Evolutionary conservation across 371 early-diverging fungal genomes (phyloP), one percentile per base, ranked within the genome.

Genomic region (Thermomucor indicae-seudaticae): DNA sequence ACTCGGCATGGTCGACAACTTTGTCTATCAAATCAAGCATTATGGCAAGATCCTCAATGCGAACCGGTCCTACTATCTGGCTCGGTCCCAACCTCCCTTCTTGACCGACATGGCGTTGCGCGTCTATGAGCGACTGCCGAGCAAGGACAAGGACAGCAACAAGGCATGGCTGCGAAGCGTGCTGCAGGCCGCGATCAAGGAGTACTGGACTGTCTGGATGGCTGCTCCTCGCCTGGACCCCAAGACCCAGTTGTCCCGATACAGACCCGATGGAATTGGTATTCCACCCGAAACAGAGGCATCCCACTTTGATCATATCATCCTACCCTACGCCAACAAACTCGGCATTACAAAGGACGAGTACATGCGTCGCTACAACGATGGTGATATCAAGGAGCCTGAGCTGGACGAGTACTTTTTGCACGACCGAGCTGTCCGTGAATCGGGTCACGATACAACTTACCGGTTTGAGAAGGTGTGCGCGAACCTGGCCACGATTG

Each of bases 11-110:
- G 89, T 95, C 7, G 93, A 93, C 57, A 92, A 96, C 64, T 94
- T 96, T 68, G 78, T 76, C 14, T 93, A 93, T 69, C 84, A 93
- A 67, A 93, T 96, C 60, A 83, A 85, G 47, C 90, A 94, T 66
- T 96, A 96, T 58, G 94, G 93, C 56, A 95, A 95, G 68, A 95
- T 96, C 48, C 75, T 95, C 41, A 96, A 96, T 65, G 96, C 95
- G 58, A 95, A 95, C 70, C 87, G 96, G 17, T 85, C 87, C 37
- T 96, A 96, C 75, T 96, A 95, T 63, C 69, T 96, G 44, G 87
- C 87, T 1, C 83, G 96, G 12, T 92, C 93, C 4, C 96, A 96
- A 66, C 96, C 96, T 12, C 96, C 96, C 7, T 94, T 96, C 67
- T 65, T 96, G 47, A 93, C 95, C 0, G 95, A 95, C 65, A 95